Evolutionary conservation across 805 yeast genomes (phyloP).

Genomic region (Isabelozyma gotoi): DNA sequence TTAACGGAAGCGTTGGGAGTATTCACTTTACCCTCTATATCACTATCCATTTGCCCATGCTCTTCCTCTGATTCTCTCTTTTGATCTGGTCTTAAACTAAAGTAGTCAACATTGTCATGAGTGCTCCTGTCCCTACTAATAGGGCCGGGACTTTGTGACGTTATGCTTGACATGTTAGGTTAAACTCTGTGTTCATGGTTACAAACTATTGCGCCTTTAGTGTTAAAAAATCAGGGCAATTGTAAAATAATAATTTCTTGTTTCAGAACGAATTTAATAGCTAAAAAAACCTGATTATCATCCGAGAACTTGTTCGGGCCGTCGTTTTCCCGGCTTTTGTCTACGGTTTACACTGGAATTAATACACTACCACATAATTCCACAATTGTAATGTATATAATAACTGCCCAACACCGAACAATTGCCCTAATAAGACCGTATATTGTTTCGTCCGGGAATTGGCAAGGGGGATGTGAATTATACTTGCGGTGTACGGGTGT

Average conservation of each 20-base stretch:
- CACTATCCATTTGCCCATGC: background rate
- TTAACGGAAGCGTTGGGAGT: background rate
- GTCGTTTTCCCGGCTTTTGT: too few relatives aligned
- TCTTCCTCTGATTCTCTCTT: background rate
- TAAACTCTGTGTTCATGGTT: background rate
- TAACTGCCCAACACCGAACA: too few relatives aligned
- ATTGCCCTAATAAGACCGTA: too few relatives aligned
- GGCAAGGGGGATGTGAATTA: too few relatives aligned
- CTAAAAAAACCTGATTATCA: too few relatives aligned
- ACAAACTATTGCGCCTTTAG: background rate
- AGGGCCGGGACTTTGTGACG: background rate
- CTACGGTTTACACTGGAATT: too few relatives aligned
- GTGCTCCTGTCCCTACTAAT: background rate
- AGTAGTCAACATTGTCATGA: background rate
- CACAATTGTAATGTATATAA: too few relatives aligned
- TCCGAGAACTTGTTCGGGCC: too few relatives aligned
- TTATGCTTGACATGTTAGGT: background rate
- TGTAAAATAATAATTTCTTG: background rate
- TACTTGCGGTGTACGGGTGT: too few relatives aligned
- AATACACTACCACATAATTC: too few relatives aligned
- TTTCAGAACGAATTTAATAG: too few relatives aligned
- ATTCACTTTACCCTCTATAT: background rate
- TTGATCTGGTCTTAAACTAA: background rate
- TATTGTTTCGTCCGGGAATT: too few relatives aligned
- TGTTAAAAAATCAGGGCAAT: background rate